These are phyloP conservation scores for Escallonia rubra DNA, from an alignment of 129 eudicot species.

Conservation along the genomic window DNA sequence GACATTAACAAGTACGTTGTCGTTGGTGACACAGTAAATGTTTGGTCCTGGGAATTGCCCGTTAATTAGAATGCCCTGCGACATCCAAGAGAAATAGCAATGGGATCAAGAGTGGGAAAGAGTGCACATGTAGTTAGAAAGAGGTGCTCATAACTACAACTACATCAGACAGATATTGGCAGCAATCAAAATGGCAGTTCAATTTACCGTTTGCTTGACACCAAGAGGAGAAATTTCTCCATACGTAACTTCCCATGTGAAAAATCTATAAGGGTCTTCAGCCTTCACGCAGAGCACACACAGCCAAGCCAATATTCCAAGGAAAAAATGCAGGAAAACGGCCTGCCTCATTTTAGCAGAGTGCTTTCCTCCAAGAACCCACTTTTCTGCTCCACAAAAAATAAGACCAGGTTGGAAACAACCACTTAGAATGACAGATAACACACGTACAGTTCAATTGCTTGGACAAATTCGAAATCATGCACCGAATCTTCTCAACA, in stretches of 20 bases:
- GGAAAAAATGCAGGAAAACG: conserved; percentile 35
- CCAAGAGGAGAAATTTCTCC: conserved; percentile 78
- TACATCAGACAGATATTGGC: no score
- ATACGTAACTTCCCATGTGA: conserved; percentile 49
- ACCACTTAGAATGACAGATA: neutral
- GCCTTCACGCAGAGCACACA: conserved; percentile 44
- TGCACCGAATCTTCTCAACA: neutral
- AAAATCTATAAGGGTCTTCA: conserved; percentile 73
- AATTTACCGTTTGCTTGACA: conserved; percentile 56
- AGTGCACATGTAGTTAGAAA: neutral
- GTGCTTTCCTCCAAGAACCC: conserved; percentile 4
- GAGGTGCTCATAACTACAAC: no score
- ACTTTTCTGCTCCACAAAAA: conserved; percentile 4
- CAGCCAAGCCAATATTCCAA: conserved; percentile 57
- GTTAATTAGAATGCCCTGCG: conserved; percentile 82
- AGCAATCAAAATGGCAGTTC: conserved; percentile 3
- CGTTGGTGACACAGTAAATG: conserved; percentile 59
- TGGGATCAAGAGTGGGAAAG: neutral
- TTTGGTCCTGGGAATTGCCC: conserved; percentile 88
- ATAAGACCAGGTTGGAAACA: conserved; percentile 1
- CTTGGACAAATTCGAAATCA: no score
- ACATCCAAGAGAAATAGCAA: neutral
- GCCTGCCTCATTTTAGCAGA: conserved; percentile 34
- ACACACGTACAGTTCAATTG: neutral
- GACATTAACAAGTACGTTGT: conserved; percentile 63